Percentiles rank a stretch among this genome's conserved stretches.
Evolutionary conservation across 2,329 filamentous ascomycete species (phyloP).

Genomic region (Monosporascus sp.): DNA sequence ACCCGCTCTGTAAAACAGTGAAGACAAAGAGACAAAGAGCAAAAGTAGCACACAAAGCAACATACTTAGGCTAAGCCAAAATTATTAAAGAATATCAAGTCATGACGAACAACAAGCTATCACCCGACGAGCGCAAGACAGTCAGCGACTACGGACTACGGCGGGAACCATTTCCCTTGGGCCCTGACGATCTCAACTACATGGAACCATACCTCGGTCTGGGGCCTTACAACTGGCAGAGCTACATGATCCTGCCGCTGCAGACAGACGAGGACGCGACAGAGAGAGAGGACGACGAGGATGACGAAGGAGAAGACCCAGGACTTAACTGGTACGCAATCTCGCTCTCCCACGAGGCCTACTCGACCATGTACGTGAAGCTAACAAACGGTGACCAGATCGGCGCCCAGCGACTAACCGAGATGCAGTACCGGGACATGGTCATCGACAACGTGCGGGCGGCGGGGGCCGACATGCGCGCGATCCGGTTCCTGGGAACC

Average conservation of each 20-base stretch:
- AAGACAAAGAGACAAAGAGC: too few relatives aligned
- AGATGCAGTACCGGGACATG: slow-evolving; percentile 10
- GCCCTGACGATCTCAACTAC: neutral
- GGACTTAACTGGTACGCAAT: slow-evolving; percentile 2
- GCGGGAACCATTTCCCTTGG: neutral
- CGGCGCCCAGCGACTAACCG: neutral
- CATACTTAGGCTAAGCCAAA: too few relatives aligned
- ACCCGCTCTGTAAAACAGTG: too few relatives aligned
- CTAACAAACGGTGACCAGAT: neutral
- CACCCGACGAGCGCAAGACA: neutral
- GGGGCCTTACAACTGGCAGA: neutral
- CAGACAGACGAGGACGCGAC: neutral
- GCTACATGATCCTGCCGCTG: neutral
- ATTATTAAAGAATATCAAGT: too few relatives aligned
- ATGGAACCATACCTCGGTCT: neutral
- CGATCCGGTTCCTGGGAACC: slow-evolving; percentile 3
- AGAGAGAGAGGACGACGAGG: too few relatives aligned
- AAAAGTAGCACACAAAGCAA: too few relatives aligned
- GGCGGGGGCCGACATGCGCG: slow-evolving; percentile 5
- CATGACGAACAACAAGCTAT: too few relatives aligned
- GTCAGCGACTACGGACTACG: neutral
- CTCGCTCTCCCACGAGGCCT: slow-evolving; percentile 1
- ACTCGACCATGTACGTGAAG: slow-evolving; percentile 2
- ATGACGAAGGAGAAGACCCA: too few relatives aligned
- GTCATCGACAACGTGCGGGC: slow-evolving; percentile 10